Evolutionary conservation across 331 rosid species (phyloP).

Genomic region (Prunus yedoensis): DNA sequence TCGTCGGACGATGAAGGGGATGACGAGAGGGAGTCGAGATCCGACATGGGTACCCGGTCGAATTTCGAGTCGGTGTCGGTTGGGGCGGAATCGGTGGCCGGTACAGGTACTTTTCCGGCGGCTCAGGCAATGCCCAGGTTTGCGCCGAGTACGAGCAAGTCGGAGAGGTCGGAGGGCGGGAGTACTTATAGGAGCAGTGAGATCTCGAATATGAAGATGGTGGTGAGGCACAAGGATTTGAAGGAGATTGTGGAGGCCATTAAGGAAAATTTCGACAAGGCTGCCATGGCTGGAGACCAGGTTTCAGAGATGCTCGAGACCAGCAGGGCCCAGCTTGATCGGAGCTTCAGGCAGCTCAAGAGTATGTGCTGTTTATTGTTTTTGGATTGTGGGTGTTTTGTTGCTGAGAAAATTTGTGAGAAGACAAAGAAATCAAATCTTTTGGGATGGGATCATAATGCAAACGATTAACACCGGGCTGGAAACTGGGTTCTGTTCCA

Average conservation of each 20-base stretch:
- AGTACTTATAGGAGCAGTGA: slow-evolving; percentile 42
- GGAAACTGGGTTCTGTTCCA: no score
- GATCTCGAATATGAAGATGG: slow-evolving; percentile 76
- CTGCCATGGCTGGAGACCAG: slow-evolving; percentile 79
- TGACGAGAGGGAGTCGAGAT: slow-evolving; percentile 55
- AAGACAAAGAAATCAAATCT: background rate
- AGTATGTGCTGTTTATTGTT: slow-evolving; percentile 43
- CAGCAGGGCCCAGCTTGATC: slow-evolving; percentile 80
- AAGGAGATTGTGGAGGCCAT: slow-evolving; percentile 92
- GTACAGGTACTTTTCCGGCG: slow-evolving; percentile 28
- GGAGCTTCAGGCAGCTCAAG: slow-evolving; percentile 82
- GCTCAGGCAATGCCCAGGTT: slow-evolving; percentile 17
- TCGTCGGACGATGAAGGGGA: slow-evolving; percentile 50
- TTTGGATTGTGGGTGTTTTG: slow-evolving; percentile 7
- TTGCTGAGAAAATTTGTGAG: background rate
- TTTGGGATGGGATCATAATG: background rate
- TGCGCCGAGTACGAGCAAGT: slow-evolving; percentile 29
- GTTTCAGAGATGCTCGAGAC: slow-evolving; percentile 85
- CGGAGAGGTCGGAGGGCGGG: slow-evolving; percentile 44
- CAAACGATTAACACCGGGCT: background rate
- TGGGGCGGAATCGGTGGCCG: slow-evolving; percentile 31
- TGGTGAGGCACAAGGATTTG: slow-evolving; percentile 85
- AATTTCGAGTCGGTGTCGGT: slow-evolving; percentile 55
- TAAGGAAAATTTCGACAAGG: slow-evolving; percentile 73
- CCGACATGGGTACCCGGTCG: slow-evolving; percentile 65